Conservation (phyloP, 2,329 filamentous ascomycete species). For the Fusarium dimerum region DNA sequence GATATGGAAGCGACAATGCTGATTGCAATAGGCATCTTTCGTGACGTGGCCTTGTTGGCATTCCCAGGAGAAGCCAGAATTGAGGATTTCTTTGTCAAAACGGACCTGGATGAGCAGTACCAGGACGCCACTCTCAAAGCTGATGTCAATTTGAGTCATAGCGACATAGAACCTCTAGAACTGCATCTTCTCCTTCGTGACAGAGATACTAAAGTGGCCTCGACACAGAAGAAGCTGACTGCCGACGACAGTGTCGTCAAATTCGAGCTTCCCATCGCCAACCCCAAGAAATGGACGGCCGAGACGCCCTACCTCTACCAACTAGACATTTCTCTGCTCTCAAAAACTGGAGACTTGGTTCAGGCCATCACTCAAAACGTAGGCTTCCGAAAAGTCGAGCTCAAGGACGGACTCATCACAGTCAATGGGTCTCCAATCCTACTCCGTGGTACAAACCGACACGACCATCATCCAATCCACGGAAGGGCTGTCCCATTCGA, state of each 20-base stretch:
- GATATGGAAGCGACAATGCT: no score
- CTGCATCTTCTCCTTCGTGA: no score
- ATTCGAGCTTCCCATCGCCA: background rate
- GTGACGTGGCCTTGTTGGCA: background rate
- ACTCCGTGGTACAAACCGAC: background rate
- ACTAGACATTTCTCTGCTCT: background rate
- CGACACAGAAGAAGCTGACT: no score
- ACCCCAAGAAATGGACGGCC: background rate
- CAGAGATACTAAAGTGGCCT: no score
- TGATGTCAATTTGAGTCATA: background rate
- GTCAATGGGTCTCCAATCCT: background rate
- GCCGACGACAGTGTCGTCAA: background rate
- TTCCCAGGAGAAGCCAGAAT: background rate
- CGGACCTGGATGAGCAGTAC: background rate
- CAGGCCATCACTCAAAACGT: background rate
- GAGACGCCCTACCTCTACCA: background rate
- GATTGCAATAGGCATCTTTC: background rate
- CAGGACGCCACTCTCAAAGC: background rate
- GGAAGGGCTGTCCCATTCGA: background rate
- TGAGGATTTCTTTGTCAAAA: background rate
- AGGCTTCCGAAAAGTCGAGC: background rate
- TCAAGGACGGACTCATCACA: background rate
- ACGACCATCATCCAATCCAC: constrained; percentile 1
- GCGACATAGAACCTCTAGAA: no score
- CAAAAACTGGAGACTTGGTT: background rate